A percentile compares a stretch with the other conserved stretches of the same genome.
These are phyloP conservation scores for Haberlea rhodopensis DNA, from an alignment of 257 asterid species.

Conservation along the genomic window DNA sequence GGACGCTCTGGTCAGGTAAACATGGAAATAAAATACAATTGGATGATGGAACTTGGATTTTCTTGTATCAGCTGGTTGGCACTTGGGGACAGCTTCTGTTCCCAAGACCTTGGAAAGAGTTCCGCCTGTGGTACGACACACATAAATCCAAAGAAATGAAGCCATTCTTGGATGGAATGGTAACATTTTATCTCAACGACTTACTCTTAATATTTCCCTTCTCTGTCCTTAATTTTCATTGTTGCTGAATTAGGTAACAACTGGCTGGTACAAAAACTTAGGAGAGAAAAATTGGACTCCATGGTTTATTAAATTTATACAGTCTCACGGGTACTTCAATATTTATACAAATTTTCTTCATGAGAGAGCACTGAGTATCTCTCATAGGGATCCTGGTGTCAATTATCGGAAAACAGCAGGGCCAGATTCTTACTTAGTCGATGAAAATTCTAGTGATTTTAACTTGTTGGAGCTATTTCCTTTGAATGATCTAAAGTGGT, in stretches of 20 bases:
- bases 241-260: conserved; percentile 58
- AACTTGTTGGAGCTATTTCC: conserved; percentile 56
- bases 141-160: conserved; percentile 74
- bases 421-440: conserved; percentile 75
- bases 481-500: conserved; percentile 71
- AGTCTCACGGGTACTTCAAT: conserved; percentile 76
- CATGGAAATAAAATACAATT: conserved; percentile 84
- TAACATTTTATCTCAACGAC: conserved; percentile 25
- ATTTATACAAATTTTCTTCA: conserved; percentile 72
- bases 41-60: conserved; percentile 54
- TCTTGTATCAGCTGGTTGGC: conserved; percentile 92
- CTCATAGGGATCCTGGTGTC: conserved; percentile 94
- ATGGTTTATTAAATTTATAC: conserved; percentile 91
- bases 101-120: conserved; percentile 97
- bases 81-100: conserved; percentile 99
- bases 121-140: conserved; percentile 80
- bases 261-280: conserved; percentile 91
- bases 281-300: conserved; percentile 99
- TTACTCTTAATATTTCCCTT: background rate
- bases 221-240: conserved; percentile 1
- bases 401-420: conserved; percentile 86
- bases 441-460: conserved; percentile 44
- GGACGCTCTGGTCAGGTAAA: conserved; percentile 54
- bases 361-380: conserved; percentile 76
- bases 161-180: conserved; percentile 95